A percentile compares a stretch with the other conserved stretches of the same genome.
phyloP scores from a whole-genome alignment of 2,329 filamentous ascomycete genomes.

The Madurella mycetomatis region DNA sequence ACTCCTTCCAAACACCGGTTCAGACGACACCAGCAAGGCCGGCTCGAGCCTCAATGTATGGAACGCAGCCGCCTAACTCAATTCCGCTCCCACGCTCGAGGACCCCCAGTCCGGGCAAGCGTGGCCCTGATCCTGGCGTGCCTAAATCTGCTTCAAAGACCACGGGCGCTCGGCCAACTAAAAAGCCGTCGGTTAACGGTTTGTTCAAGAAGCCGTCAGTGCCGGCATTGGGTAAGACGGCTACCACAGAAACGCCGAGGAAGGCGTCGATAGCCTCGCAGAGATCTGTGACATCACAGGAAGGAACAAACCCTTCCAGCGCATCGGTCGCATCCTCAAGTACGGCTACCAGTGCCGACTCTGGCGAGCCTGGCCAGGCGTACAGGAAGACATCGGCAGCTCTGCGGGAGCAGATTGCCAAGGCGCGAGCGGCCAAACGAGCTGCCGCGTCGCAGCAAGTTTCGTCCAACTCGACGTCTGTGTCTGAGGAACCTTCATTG shows the following conservation, averaged over 20 bases:
- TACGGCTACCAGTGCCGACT: conserved; percentile 35
- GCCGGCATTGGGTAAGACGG: conserved; percentile 35
- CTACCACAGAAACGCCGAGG: conserved; percentile 30
- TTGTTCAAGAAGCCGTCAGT: conserved; percentile 54
- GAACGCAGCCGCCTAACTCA: conserved; percentile 33
- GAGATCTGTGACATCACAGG: conserved; percentile 35
- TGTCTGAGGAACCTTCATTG: conserved; percentile 35
- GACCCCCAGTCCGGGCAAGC: conserved; percentile 40
- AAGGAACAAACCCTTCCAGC: conserved; percentile 34
- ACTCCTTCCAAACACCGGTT: conserved; percentile 34
- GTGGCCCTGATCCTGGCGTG: conserved; percentile 24
- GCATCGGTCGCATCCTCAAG: conserved; percentile 34
- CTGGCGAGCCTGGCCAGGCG: conserved; percentile 30
- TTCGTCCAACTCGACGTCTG: conserved; percentile 17
- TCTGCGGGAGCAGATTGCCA: conserved; percentile 85
- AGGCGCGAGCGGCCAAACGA: conserved; percentile 77
- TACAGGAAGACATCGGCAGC: conserved; percentile 68
- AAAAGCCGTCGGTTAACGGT: conserved; percentile 49
- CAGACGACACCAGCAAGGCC: conserved; percentile 25
- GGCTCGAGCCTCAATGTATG: conserved; percentile 27
- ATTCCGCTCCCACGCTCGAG: conserved; percentile 29
- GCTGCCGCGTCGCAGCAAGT: conserved; percentile 46
- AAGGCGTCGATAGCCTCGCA: conserved; percentile 38
- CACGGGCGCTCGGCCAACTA: conserved; percentile 43
- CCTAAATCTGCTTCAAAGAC: conserved; percentile 46